Base-by-base conservation (phyloP, 495 filamentous ascomycete species). In the Parachaetomium inaequale region DNA sequence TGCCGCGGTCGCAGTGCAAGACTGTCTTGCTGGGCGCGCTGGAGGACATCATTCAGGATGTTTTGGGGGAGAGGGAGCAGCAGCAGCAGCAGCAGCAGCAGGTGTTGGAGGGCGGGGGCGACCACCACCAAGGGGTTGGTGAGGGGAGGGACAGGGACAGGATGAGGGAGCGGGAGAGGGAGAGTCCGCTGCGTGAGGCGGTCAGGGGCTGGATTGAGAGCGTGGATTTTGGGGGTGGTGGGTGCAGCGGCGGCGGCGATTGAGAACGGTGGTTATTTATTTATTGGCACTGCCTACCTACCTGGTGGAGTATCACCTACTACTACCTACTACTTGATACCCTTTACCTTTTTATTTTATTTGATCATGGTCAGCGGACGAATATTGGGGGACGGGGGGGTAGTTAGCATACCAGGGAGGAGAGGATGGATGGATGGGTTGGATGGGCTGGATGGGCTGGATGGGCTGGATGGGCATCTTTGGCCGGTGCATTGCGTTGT, bases 1-100 rank as follows among this genome's bases (percentile, higher is more conserved):
- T 80, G 25, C 76, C 77, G 45, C 72, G 79, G 17, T 74, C 70
- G 32, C 73, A 79, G 59, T 81, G 79, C 68, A 80, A 80, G 67
- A 76, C 68, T 25, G 76, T 81, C 15, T 63, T 81, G 38, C 58
- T 81, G 15, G 78, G 77, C 17, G 77, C 79, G 12, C 58, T 81
- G 34, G 76, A 78, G 57, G 74, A 73, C n/a, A 69, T 80, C n/a
- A 78, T 80, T 15, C 75, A 73, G 32, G 78, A 79, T 19, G 76
- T 80, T 2, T 72, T 76, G 31, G 72, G 75, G 23, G 72, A 68
- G 38, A 66, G 60, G 32, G 68, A 74, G 45, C 63, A 66, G 10
- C 29, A 56, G 28, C 0, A 49, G 50, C 38, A n/a, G n/a, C 26
- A 12, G 51, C 31, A n/a, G 23, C 23, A 21, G 38, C 7, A 17